These are phyloP conservation scores for Botrytis fragariae DNA, from an alignment of 2,329 filamentous ascomycete species.

Conservation along the genomic window DNA sequence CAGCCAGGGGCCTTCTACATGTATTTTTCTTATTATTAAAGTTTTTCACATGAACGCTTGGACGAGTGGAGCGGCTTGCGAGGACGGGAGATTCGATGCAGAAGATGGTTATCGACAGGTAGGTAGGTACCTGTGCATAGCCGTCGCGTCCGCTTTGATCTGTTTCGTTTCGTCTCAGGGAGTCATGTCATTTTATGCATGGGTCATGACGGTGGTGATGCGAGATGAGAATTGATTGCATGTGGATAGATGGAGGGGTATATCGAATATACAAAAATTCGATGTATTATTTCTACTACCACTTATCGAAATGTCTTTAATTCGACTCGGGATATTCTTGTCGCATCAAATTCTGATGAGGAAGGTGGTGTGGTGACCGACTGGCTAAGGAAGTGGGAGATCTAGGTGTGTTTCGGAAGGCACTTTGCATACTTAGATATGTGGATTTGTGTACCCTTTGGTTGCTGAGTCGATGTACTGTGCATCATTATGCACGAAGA, in stretches of 20 bases:
- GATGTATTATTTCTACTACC: background rate
- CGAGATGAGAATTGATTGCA: background rate
- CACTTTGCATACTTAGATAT: background rate
- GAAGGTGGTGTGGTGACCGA: background rate
- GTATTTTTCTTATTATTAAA: background rate
- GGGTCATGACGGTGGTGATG: background rate
- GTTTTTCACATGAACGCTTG: conserved; percentile 9
- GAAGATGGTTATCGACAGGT: background rate
- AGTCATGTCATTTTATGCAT: background rate
- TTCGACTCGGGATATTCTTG: background rate
- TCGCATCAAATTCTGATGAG: too few relatives aligned
- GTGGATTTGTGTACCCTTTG: background rate
- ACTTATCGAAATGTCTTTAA: background rate
- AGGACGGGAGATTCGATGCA: background rate
- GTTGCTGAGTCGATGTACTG: background rate
- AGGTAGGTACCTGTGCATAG: background rate
- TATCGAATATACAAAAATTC: background rate
- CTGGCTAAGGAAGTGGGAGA: background rate
- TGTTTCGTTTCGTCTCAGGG: background rate
- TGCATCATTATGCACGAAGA: background rate
- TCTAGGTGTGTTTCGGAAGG: background rate
- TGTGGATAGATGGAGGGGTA: background rate
- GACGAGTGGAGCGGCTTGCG: background rate
- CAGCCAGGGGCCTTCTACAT: background rate
- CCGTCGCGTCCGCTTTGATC: background rate